These are phyloP conservation scores for Artemisia annua DNA, from an alignment of 129 eudicot species.

Conservation along the genomic window DNA sequence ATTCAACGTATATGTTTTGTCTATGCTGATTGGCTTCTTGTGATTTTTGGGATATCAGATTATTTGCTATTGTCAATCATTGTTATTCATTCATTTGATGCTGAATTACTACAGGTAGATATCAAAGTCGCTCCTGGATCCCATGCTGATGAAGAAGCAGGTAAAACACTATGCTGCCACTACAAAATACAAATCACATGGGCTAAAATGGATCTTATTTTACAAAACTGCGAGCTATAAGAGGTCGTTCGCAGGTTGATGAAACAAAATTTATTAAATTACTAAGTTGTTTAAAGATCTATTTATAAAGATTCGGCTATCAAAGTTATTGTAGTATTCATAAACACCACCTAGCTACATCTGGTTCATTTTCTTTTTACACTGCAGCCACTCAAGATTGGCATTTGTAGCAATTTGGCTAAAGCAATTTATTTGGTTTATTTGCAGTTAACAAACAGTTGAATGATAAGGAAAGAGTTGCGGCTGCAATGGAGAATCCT, in stretches of 20 bases:
- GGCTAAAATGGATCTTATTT: constrained; percentile 1
- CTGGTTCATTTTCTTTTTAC: not conserved
- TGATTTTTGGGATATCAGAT: constrained; percentile 2
- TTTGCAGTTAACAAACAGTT: constrained; percentile 84
- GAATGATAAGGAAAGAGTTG: constrained; percentile 88
- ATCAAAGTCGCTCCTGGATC: constrained; percentile 92
- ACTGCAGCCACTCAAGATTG: not conserved
- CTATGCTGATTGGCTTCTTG: not conserved
- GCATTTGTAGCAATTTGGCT: not conserved
- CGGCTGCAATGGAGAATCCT: constrained; percentile 90
- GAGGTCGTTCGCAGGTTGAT: constrained; percentile 2
- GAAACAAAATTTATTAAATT: no score
- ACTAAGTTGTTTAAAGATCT: no score
- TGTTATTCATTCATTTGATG: constrained; percentile 12
- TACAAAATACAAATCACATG: not conserved
- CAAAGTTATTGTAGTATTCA: not conserved
- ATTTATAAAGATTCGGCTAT: no score
- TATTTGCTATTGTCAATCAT: not conserved
- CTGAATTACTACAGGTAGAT: constrained; percentile 56
- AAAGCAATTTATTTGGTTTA: not conserved
- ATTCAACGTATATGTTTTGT: not conserved
- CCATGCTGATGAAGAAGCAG: constrained; percentile 90
- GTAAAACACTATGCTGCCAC: constrained; percentile 31
- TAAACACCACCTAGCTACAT: not conserved
- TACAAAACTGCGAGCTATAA: not conserved